phyloP scores from a whole-genome alignment of 371 early-diverging fungal species.

The Circinella minor region DNA sequence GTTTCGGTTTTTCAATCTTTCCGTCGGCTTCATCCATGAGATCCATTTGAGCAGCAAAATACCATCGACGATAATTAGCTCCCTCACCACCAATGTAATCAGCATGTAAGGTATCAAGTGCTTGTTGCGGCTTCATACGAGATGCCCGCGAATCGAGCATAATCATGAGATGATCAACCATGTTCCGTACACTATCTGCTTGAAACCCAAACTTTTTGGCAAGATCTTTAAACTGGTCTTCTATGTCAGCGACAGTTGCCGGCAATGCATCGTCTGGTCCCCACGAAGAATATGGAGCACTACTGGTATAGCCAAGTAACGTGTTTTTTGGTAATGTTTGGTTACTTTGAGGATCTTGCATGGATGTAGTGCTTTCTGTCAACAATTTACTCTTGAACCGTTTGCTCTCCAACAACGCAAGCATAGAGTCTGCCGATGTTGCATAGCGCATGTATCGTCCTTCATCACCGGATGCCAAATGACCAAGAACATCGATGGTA shows the following conservation, averaged over 20 bases:
- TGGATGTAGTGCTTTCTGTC: conserved; percentile 14
- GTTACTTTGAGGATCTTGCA: conserved; percentile 27
- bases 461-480: conserved; percentile 44
- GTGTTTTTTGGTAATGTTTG: conserved; percentile 14
- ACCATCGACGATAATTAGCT: conserved; percentile 89
- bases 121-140: conserved; percentile 75
- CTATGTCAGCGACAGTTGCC: conserved; percentile 67
- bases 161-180: conserved; percentile 76
- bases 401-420: conserved; percentile 75
- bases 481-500: conserved; percentile 18
- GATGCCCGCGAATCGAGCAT: conserved; percentile 87
- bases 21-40: conserved; percentile 63
- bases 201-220: conserved; percentile 79
- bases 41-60: conserved; percentile 83
- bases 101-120: conserved; percentile 79
- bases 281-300: conserved; percentile 70
- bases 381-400: conserved; percentile 50
- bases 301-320: conserved; percentile 18
- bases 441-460: conserved; percentile 77
- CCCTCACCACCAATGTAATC: conserved; percentile 88
- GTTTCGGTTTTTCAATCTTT: conserved; percentile 34
- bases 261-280: conserved; percentile 67
- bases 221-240: conserved; percentile 67
- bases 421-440: conserved; percentile 76
- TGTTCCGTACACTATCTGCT: conserved; percentile 74